Evolutionary conservation across 2,329 filamentous ascomycete genomes (phyloP).

Genomic region (Lasiodiplodia theobromae): DNA sequence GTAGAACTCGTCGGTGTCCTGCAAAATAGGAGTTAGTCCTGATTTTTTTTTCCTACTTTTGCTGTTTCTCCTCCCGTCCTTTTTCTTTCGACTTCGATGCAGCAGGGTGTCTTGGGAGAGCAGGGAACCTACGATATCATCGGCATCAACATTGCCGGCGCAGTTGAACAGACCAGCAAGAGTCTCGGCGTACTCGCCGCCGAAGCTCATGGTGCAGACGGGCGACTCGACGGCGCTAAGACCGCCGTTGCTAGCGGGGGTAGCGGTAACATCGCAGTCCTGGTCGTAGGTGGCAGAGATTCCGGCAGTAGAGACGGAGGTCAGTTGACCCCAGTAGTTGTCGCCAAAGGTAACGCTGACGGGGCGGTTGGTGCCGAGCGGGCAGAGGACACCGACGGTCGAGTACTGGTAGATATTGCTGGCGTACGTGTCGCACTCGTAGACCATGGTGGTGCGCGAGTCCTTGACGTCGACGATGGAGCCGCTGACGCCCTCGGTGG

Average conservation of each 20-base stretch:
- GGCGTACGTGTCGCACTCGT: slow-evolving; percentile 1
- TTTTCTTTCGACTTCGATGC: not conserved
- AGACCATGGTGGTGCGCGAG: slow-evolving; percentile 9
- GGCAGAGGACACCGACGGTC: slow-evolving; percentile 21
- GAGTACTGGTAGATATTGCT: not conserved
- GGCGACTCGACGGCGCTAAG: not conserved
- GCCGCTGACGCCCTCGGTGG: slow-evolving; percentile 8
- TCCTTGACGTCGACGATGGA: slow-evolving; percentile 2
- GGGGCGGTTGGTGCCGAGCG: not conserved
- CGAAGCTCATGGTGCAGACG: slow-evolving; percentile 2
- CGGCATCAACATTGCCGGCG: not conserved
- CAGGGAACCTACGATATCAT: not conserved
- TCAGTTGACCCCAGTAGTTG: not conserved
- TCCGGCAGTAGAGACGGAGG: not conserved
- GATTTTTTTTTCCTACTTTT: too few species aligned
- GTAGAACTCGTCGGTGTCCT: not conserved
- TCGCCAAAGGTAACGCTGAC: slow-evolving; percentile 7
- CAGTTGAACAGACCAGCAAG: not conserved
- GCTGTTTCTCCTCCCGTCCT: too few species aligned
- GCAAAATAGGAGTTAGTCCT: not conserved
- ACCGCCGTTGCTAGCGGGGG: not conserved
- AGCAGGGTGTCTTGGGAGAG: too few species aligned
- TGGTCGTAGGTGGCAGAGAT: not conserved
- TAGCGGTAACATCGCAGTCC: slow-evolving; percentile 17
- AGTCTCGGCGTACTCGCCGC: not conserved